phyloP scores from a whole-genome alignment of 345 rosid genomes.

The Bruguiera sexangula region DNA sequence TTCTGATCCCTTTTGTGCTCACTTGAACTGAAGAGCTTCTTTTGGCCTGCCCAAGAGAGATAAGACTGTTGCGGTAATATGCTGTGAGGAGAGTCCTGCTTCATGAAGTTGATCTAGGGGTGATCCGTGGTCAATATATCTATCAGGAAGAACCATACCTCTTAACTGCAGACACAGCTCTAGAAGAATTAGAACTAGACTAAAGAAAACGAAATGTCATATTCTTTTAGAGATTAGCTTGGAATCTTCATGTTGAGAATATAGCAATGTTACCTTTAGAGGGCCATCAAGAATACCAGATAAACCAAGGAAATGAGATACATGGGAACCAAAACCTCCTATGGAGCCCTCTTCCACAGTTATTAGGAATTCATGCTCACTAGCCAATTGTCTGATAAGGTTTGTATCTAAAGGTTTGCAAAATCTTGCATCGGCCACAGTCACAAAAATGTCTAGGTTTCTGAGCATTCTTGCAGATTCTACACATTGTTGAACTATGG shows the following conservation, averaged over 20 bases:
- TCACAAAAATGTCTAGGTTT: slow-evolving; percentile 39
- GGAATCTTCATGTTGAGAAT: background rate
- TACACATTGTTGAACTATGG: slow-evolving; percentile 66
- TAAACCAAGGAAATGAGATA: slow-evolving; percentile 66
- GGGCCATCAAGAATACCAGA: slow-evolving; percentile 72
- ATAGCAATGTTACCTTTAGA: slow-evolving; percentile 49
- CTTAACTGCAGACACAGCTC: slow-evolving; percentile 43
- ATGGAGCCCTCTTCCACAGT: slow-evolving; percentile 85
- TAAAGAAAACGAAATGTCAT: background rate
- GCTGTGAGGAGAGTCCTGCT: slow-evolving; percentile 60
- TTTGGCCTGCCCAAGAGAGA: slow-evolving; percentile 55
- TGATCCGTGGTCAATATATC: slow-evolving; percentile 68
- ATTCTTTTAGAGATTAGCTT: slow-evolving; percentile 3
- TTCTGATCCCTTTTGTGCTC: slow-evolving; percentile 12
- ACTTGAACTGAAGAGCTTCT: slow-evolving; percentile 50
- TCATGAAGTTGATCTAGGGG: slow-evolving; percentile 55
- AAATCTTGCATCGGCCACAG: slow-evolving; percentile 87
- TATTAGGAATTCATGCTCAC: slow-evolving; percentile 65
- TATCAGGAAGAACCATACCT: slow-evolving; percentile 69
- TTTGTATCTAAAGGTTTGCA: slow-evolving; percentile 79
- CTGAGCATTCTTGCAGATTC: slow-evolving; percentile 53
- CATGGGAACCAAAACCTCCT: slow-evolving; percentile 89
- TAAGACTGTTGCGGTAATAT: slow-evolving; percentile 55
- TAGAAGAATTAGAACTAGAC: background rate
- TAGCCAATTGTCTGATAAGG: slow-evolving; percentile 62